These are phyloP conservation scores for Eutrema salsugineum DNA, from an alignment of 441 rosid species.

Conservation along the genomic window DNA sequence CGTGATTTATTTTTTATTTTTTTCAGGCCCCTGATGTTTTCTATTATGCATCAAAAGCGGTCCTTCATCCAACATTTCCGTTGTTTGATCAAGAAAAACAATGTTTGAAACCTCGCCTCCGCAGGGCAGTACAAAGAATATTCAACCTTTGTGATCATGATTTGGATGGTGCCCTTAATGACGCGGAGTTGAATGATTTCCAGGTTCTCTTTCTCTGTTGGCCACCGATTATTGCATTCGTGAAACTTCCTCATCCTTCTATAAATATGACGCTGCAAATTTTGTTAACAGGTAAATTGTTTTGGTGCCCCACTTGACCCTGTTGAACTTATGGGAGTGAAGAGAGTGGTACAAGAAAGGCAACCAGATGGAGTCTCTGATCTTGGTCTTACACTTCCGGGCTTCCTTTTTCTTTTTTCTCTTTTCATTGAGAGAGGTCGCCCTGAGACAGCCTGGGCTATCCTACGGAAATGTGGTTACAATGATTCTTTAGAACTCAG, in stretches of 20 bases:
- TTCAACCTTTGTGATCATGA: slow-evolving; percentile 67
- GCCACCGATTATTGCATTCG: not conserved
- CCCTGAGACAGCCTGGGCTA: slow-evolving; percentile 74
- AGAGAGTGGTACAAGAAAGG: slow-evolving; percentile 68
- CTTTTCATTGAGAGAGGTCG: slow-evolving; percentile 78
- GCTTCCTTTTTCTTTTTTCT: slow-evolving; percentile 67
- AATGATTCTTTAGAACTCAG: slow-evolving; percentile 57
- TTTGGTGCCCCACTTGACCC: slow-evolving; percentile 69
- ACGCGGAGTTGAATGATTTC: slow-evolving; percentile 70
- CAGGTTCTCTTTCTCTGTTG: slow-evolving; percentile 41
- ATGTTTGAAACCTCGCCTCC: slow-evolving; percentile 57
- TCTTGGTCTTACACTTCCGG: slow-evolving; percentile 67
- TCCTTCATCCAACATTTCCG: slow-evolving; percentile 72
- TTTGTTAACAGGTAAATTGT: slow-evolving; percentile 51
- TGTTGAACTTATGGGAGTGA: slow-evolving; percentile 66
- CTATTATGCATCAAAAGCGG: slow-evolving; percentile 73
- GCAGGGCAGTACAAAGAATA: slow-evolving; percentile 64
- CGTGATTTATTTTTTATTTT: not conserved
- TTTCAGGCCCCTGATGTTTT: slow-evolving; percentile 72
- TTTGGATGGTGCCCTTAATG: slow-evolving; percentile 69
- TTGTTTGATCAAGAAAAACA: slow-evolving; percentile 75
- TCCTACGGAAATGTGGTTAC: slow-evolving; percentile 72
- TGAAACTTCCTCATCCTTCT: slow-evolving; percentile 2
- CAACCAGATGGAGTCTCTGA: slow-evolving; percentile 66
- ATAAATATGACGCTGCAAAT: slow-evolving; percentile 17